These are phyloP conservation scores for Pholiota microspora DNA, from an alignment of 768 basidiomycete species.

Conservation along the genomic window DNA sequence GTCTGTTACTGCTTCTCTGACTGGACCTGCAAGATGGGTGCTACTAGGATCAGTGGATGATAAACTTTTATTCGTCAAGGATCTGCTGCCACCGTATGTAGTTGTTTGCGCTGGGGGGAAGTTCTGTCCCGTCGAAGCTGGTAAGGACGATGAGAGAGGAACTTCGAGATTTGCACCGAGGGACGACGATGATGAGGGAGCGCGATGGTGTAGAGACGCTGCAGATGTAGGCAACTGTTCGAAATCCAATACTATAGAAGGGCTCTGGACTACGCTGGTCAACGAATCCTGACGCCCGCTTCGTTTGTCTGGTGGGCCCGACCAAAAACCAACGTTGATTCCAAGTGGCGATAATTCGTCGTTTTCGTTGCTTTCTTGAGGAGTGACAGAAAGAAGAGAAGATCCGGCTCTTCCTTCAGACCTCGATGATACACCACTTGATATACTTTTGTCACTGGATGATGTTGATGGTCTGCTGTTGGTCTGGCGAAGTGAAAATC, in stretches of 20 bases:
- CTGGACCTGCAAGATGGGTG: conserved; percentile 14
- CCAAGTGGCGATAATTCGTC: conserved; percentile 11
- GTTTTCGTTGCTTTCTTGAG: background rate
- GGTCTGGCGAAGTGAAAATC: conserved; percentile 1
- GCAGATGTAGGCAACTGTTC: background rate
- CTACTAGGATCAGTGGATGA: conserved; percentile 18
- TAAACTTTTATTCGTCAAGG: conserved; percentile 16
- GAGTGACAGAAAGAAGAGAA: too few relatives aligned
- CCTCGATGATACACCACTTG: background rate
- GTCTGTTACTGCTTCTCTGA: conserved; percentile 25
- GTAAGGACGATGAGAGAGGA: conserved; percentile 12
- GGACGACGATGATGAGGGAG: background rate
- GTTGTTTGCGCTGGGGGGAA: conserved; percentile 3
- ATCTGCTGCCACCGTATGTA: conserved; percentile 7
- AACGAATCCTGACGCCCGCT: conserved; percentile 3
- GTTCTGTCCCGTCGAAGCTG: conserved; percentile 4
- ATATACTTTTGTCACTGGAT: conserved; percentile 10
- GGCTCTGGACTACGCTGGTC: conserved; percentile 5
- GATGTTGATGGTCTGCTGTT: conserved; percentile 12
- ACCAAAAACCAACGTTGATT: background rate
- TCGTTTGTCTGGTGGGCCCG: background rate
- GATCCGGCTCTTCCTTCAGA: background rate
- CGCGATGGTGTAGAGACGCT: background rate
- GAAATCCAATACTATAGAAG: background rate
- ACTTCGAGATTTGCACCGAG: conserved; percentile 10